Evolutionary conservation across 2,329 filamentous ascomycete species (phyloP), one percentile per base, ranked within the genome.

Genomic region (Xylaria sp.): DNA sequence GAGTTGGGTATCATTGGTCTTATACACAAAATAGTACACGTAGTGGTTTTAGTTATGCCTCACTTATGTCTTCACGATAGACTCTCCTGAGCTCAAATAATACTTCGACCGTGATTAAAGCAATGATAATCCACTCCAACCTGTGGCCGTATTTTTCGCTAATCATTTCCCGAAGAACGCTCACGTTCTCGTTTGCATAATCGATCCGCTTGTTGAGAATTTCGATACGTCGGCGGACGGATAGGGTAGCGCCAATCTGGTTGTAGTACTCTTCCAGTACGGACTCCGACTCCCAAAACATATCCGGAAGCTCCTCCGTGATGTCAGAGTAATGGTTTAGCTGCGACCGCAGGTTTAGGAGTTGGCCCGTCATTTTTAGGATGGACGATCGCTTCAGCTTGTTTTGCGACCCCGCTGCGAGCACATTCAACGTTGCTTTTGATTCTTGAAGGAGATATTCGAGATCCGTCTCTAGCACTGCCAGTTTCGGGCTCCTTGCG

Each of bases 281-380:
- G 2, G 97, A 88, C 79, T 97, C 94, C 74, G 96, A 91, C 79
- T 99, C 96, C 96, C 96, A 99, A 82, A 99, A 97, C 53, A 98
- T 89, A 80, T 99, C 96, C 0, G 96, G 96, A 20, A 98, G 86
- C 20, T 93, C 93, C 81, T 99, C 96, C 0, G 96, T 98, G 39
- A 99, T 87, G 80, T 98, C 96, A 1, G 93, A 97, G 82, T 98
- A 98, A 74, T 98, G 91, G 77, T 99, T 99, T 57, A 99, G 86
- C 76, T 97, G 94, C 0, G 95, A 95, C 55, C 96, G 91, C 60
- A 98, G 89, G 75, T 90, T 91, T 20, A 98, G 87, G 7, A 99
- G 86, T 80, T 98, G 93, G 68, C 96, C 96, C 0, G 96, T 98
- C 81, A 97, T 97, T 72, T 93, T 91, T 30, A 98, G 85, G 76